phyloP scores from a whole-genome alignment of 371 early-diverging fungal genomes.

The Rozella allomycis region DNA sequence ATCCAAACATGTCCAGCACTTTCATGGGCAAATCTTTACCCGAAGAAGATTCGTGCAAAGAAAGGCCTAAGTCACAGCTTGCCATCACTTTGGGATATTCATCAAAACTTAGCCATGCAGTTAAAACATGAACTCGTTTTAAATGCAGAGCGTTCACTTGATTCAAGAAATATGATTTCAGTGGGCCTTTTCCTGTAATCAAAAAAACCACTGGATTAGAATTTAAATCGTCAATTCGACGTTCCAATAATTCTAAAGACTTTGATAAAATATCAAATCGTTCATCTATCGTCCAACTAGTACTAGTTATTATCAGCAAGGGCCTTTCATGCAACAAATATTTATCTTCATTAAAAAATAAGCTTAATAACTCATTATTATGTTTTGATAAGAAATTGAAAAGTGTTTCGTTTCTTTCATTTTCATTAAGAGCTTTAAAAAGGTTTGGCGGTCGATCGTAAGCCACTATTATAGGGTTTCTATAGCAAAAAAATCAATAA shows the following conservation, averaged over 20 bases:
- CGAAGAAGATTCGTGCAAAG: conserved; percentile 70
- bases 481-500: too few relatives aligned
- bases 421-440: conserved; percentile 30
- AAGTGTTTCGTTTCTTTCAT: too few relatives aligned
- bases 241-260: conserved; percentile 39
- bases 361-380: conserved; percentile 6
- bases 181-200: conserved; percentile 83
- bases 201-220: too few relatives aligned
- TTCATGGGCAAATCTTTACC: conserved; percentile 95
- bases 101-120: conserved; percentile 53
- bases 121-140: conserved; percentile 36
- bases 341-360: conserved; percentile 2
- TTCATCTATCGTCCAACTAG: conserved; percentile 92
- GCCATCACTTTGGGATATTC: conserved; percentile 68
- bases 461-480: too few relatives aligned
- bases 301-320: conserved; percentile 56
- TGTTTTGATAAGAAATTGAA: too few relatives aligned
- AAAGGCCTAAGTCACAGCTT: conserved; percentile 58
- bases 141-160: conserved; percentile 29
- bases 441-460: conserved; percentile 26
- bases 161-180: conserved; percentile 38
- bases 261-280: conserved; percentile 60
- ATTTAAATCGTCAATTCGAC: too few relatives aligned
- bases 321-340: not conserved
- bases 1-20: conserved; percentile 92